Conservation (phyloP, 1,284 basidiomycete genomes). For the Fomitopsis betulina region DNA sequence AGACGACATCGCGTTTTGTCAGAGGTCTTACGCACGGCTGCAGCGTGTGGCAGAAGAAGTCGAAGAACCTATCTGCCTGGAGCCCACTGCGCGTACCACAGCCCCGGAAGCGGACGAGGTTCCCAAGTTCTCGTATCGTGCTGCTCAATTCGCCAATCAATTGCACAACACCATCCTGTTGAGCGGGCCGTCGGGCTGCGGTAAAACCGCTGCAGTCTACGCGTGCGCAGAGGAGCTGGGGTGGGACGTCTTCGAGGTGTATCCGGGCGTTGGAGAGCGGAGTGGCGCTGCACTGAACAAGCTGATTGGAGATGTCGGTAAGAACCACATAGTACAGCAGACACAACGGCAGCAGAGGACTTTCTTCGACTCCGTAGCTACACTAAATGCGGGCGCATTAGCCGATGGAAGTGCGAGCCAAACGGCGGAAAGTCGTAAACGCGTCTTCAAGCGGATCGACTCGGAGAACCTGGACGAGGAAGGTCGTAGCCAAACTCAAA, state of each 20-base stretch:
- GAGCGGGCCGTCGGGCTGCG: slow-evolving; percentile 77
- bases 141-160: slow-evolving; percentile 35
- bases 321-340: slow-evolving; percentile 77
- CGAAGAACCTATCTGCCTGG: not conserved
- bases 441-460: slow-evolving; percentile 13
- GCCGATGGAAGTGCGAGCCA: slow-evolving; percentile 3
- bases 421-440: not conserved
- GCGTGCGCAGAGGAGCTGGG: slow-evolving; percentile 91
- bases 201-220: slow-evolving; percentile 92
- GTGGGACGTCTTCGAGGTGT: slow-evolving; percentile 97
- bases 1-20: slow-evolving; percentile 26
- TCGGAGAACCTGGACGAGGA: slow-evolving; percentile 10
- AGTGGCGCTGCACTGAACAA: slow-evolving; percentile 75
- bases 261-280: slow-evolving; percentile 90
- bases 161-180: slow-evolving; percentile 87
- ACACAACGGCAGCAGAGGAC: slow-evolving; percentile 21
- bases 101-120: not conserved
- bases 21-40: slow-evolving; percentile 11
- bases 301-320: slow-evolving; percentile 89
- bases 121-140: slow-evolving; percentile 9
- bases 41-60: slow-evolving; percentile 7
- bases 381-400: slow-evolving; percentile 1
- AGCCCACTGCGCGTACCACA: slow-evolving; percentile 1
- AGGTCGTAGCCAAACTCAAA: not conserved
- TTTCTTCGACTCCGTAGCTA: slow-evolving; percentile 3